Base-by-base conservation (phyloP, 129 eudicot genomes). In the Flaveria linearis region DNA sequence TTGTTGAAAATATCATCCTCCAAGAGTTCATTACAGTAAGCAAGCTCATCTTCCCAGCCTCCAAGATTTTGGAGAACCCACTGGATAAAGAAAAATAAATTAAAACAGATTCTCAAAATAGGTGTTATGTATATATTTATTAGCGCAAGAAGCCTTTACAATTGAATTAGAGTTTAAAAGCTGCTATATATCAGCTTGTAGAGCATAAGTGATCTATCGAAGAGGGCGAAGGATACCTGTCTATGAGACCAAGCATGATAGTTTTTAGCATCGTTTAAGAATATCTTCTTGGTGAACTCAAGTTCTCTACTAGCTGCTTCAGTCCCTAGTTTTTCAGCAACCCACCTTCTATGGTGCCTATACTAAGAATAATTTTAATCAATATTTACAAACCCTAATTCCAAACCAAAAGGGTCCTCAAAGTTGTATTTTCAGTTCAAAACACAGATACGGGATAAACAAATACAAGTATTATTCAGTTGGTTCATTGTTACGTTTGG, bases 201-300 rank as follows among this genome's bases (percentile, higher is more conserved):
- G 50, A 60, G 13, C 47, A 10, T 36, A 39, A 9, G 47, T 60
- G 43, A 70, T 69, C n/a, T 9, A 45, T 45, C 63, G 16, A 80
- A 33, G 3, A 74, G 43, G 16, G 71, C 15, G 51, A 71, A 28
- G 41, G 62, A 41, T 71, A 95, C 99, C 97, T 95, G 99, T 79
- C 99, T 88, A 82, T 95, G 97, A 71, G 96, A 95, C 97, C 99
- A 95, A 25, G 97, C 97, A 87, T 95, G 99, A 80, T 95, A 95
- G 82, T 95, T 55, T 82, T 95, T 95, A 69, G 99, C 96, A 91
- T 95, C 99, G 13, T 73, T 66, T 46, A 36, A 68, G 80, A 95
- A 90, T 64, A 91, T 78, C 43, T 83, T 87, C 92, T 84, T 87
- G 50, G 99, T 91, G 85, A 91, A 91, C 75, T 95, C 94, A 53